These are phyloP conservation scores for Cicer judaicum DNA, from an alignment of 306 rosid species.

Conservation along the genomic window DNA sequence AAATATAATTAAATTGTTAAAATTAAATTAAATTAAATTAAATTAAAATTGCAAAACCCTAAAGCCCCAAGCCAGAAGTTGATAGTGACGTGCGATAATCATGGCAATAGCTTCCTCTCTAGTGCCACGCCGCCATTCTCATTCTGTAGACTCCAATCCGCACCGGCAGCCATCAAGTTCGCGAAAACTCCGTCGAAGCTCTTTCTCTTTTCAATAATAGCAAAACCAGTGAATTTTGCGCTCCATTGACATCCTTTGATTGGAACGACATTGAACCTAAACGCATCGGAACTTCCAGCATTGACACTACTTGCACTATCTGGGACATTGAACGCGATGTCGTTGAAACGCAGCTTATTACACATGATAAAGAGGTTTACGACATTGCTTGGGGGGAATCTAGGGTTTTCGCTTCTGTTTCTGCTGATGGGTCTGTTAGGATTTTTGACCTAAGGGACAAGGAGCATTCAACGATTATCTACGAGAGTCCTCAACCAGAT, in stretches of 20 bases:
- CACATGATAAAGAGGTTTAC: constrained; percentile 93
- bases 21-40: too few relatives aligned
- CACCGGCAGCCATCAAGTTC: constrained; percentile 93
- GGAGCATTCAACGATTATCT: constrained; percentile 93
- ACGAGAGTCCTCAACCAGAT: constrained; percentile 93
- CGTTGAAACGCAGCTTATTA: constrained; percentile 95
- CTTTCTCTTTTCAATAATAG: constrained; percentile 80
- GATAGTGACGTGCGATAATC: too few relatives aligned
- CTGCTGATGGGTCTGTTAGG: constrained; percentile 94
- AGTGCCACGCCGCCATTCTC: constrained; percentile 92
- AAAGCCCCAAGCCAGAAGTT: too few relatives aligned
- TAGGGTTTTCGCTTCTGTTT: constrained; percentile 86
- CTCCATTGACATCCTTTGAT: constrained; percentile 93
- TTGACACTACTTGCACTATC: constrained; percentile 92
- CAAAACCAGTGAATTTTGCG: constrained; percentile 86
- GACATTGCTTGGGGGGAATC: constrained; percentile 99
- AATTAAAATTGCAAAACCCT: too few relatives aligned
- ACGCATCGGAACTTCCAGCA: constrained; percentile 86
- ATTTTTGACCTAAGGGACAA: constrained; percentile 88
- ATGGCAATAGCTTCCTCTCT: constrained; percentile 93
- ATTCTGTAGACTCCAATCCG: constrained; percentile 96
- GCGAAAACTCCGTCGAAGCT: constrained; percentile 66
- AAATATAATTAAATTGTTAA: too few relatives aligned
- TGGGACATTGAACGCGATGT: constrained; percentile 86
- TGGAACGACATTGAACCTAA: constrained; percentile 92